Evolutionary conservation across 257 asterid genomes (phyloP).

Genomic region (Scutellaria baicalensis): DNA sequence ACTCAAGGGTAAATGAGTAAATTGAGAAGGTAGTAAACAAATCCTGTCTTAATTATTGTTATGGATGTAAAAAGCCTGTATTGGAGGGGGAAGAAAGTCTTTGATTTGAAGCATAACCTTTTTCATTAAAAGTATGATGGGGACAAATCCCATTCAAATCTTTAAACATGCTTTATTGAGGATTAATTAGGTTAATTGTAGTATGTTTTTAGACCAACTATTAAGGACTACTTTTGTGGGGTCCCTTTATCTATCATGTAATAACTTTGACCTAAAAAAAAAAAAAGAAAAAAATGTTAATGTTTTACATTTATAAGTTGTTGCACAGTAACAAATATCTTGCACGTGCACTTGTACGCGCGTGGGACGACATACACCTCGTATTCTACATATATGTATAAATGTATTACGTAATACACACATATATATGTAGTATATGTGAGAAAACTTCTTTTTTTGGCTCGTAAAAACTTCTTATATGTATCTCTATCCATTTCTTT

Average conservation of each 20-base stretch:
- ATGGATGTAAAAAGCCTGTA: constrained; percentile 18
- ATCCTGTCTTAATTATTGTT: neutral
- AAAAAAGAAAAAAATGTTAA: too few relatives aligned
- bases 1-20: constrained; percentile 1
- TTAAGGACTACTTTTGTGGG: neutral
- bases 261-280: neutral
- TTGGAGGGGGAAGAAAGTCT: constrained; percentile 31
- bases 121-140: constrained; percentile 24
- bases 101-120: constrained; percentile 49
- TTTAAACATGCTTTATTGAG: constrained; percentile 19
- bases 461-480: too few relatives aligned
- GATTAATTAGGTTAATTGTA: constrained; percentile 21
- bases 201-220: constrained; percentile 9
- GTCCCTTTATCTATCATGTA: neutral
- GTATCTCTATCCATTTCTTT: too few relatives aligned
- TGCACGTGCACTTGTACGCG: constrained; percentile 33
- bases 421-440: too few relatives aligned
- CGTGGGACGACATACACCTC: constrained; percentile 5
- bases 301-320: too few relatives aligned
- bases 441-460: too few relatives aligned
- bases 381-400: neutral
- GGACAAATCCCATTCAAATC: constrained; percentile 26
- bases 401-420: too few relatives aligned
- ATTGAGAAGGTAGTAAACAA: neutral
- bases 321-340: constrained; percentile 3